phyloP scores from a whole-genome alignment of 1,284 basidiomycete species.

The Boletellus dicymbophilus region DNA sequence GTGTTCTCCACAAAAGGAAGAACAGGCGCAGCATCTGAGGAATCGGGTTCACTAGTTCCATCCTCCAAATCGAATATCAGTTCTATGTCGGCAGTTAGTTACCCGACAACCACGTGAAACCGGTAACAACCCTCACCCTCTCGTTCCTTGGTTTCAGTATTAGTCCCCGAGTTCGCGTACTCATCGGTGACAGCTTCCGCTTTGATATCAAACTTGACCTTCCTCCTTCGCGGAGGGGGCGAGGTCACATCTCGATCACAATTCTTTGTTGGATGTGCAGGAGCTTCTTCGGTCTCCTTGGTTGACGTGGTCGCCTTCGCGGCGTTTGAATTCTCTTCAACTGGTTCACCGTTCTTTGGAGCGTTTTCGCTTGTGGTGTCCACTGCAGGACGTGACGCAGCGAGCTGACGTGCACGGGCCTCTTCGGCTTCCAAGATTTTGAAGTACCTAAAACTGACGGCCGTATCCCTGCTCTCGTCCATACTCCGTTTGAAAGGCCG shows the following conservation, averaged over 20 bases:
- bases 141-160: slow-evolving; percentile 31
- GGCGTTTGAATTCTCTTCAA: slow-evolving; percentile 14
- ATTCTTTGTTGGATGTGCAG: slow-evolving; percentile 11
- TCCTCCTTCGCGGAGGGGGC: slow-evolving; percentile 49
- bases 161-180: slow-evolving; percentile 35
- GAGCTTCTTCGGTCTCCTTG: slow-evolving; percentile 11
- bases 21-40: slow-evolving; percentile 27
- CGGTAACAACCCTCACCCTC: slow-evolving; percentile 37
- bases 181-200: slow-evolving; percentile 53
- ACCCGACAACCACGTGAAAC: background rate
- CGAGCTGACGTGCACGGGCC: slow-evolving; percentile 28
- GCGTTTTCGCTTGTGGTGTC: slow-evolving; percentile 12
- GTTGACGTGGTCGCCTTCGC: slow-evolving; percentile 9
- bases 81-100: slow-evolving; percentile 39
- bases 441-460: slow-evolving; percentile 69
- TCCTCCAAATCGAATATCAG: slow-evolving; percentile 71
- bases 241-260: slow-evolving; percentile 17
- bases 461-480: slow-evolving; percentile 61
- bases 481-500: slow-evolving; percentile 58
- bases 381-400: slow-evolving; percentile 18
- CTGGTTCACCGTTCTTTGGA: slow-evolving; percentile 15
- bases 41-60: slow-evolving; percentile 38
- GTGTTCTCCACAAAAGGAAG: slow-evolving; percentile 51
- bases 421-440: slow-evolving; percentile 62
- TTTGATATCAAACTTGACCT: slow-evolving; percentile 73